phyloP scores from a whole-genome alignment of 1,284 basidiomycete genomes.

The Naganishia sp. region DNA sequence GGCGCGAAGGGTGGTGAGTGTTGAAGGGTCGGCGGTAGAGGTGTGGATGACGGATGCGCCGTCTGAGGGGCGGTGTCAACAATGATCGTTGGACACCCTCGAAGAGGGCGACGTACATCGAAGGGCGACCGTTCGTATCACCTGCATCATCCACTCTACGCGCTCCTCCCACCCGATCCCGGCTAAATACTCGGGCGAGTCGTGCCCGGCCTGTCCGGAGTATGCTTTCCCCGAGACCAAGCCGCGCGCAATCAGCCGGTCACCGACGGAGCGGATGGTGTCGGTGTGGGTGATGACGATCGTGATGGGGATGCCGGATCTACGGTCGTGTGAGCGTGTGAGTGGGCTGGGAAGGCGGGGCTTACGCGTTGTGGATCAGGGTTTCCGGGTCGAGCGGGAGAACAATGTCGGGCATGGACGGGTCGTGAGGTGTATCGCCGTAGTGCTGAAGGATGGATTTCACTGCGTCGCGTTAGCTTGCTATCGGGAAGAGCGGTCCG shows the following conservation, averaged over 20 bases:
- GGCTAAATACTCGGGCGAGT: slow-evolving; percentile 47
- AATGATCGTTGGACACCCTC: no score
- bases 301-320: slow-evolving; percentile 78
- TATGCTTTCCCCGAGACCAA: slow-evolving; percentile 70
- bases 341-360: neutral
- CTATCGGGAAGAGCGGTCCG: neutral
- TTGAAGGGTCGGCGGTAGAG: slow-evolving; percentile 71
- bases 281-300: slow-evolving; percentile 91
- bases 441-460: slow-evolving; percentile 87
- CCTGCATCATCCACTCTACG: slow-evolving; percentile 93
- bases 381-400: slow-evolving; percentile 76
- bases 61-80: slow-evolving; percentile 59
- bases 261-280: slow-evolving; percentile 74
- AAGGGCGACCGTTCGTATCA: slow-evolving; percentile 84
- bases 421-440: slow-evolving; percentile 59
- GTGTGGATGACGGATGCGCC: slow-evolving; percentile 92
- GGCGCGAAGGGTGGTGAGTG: slow-evolving; percentile 75
- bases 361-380: slow-evolving; percentile 69
- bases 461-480: slow-evolving; percentile 64
- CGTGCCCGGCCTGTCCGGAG: slow-evolving; percentile 19
- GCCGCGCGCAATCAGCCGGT: slow-evolving; percentile 55
- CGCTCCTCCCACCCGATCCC: slow-evolving; percentile 90
- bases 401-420: slow-evolving; percentile 63
- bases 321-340: slow-evolving; percentile 4
- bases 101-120: slow-evolving; percentile 70